Percentiles rank a stretch among this genome's conserved stretches.
These are phyloP conservation scores for Clathrus columnatus DNA, from an alignment of 768 basidiomycete species.

Conservation along the genomic window DNA sequence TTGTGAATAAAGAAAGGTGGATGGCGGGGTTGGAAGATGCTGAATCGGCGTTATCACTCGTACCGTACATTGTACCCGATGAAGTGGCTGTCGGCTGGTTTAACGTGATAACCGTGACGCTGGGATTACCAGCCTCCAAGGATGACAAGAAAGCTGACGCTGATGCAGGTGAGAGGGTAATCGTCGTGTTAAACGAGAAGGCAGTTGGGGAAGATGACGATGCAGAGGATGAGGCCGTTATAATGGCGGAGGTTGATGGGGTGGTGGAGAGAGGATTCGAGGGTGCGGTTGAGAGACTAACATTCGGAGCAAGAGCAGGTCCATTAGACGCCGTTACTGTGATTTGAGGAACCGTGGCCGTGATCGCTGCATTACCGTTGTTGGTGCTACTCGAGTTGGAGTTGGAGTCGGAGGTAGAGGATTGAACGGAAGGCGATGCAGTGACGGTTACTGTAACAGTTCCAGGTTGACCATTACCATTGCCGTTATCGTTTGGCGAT, in stretches of 20 bases:
- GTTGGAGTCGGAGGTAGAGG: constrained; percentile 25
- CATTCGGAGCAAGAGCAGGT: neutral
- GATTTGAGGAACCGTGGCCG: neutral
- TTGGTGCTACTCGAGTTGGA: constrained; percentile 18
- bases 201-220: constrained; percentile 16
- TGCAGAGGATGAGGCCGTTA: neutral
- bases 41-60: neutral
- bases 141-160: constrained; percentile 34
- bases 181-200: constrained; percentile 27
- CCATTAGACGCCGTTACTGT: neutral
- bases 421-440: neutral
- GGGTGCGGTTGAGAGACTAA: constrained; percentile 1
- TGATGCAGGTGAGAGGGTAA: constrained; percentile 35
- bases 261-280: neutral
- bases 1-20: neutral
- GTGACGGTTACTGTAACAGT: constrained; percentile 6
- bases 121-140: constrained; percentile 19
- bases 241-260: neutral
- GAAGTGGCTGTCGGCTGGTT: neutral
- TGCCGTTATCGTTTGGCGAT: neutral
- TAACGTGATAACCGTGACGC: constrained; percentile 1
- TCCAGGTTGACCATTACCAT: neutral
- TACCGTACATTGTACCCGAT: neutral
- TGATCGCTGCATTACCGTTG: constrained; percentile 14
- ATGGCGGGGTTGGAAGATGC: neutral